Conservation (phyloP, 1,284 basidiomycete genomes). For the Sphagnurus paluster region DNA sequence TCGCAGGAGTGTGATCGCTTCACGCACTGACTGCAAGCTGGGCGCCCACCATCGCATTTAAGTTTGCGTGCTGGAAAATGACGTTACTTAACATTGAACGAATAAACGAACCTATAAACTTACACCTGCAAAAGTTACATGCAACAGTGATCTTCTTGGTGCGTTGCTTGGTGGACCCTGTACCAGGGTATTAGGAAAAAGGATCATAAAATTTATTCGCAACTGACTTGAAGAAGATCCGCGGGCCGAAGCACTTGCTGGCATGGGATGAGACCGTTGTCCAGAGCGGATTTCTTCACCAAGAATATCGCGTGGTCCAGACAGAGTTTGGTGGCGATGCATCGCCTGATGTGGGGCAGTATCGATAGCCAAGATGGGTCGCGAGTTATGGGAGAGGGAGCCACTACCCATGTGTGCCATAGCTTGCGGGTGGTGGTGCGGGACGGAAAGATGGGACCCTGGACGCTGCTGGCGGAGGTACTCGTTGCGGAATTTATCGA, state of each 20-base stretch:
- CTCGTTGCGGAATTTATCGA: slow-evolving; percentile 72
- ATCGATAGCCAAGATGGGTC: slow-evolving; percentile 72
- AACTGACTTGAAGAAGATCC: slow-evolving; percentile 34
- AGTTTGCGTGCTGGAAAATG: slow-evolving; percentile 66
- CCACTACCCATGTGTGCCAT: slow-evolving; percentile 43
- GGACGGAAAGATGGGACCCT: slow-evolving; percentile 42
- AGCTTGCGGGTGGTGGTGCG: slow-evolving; percentile 40
- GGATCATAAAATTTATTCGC: slow-evolving; percentile 3
- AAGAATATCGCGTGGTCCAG: slow-evolving; percentile 48
- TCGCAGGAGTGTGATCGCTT: slow-evolving; percentile 76
- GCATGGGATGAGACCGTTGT: slow-evolving; percentile 38
- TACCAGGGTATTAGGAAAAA: slow-evolving; percentile 14
- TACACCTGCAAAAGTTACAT: slow-evolving; percentile 84
- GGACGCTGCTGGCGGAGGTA: slow-evolving; percentile 51
- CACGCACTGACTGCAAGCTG: slow-evolving; percentile 74
- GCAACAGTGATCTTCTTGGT: slow-evolving; percentile 82
- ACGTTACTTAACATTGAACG: slow-evolving; percentile 15
- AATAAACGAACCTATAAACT: slow-evolving; percentile 29
- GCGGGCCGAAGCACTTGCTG: slow-evolving; percentile 32
- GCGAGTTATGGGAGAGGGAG: slow-evolving; percentile 47
- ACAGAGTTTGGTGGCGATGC: slow-evolving; percentile 49
- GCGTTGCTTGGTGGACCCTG: slow-evolving; percentile 51
- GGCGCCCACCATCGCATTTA: slow-evolving; percentile 80
- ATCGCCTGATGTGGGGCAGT: slow-evolving; percentile 51
- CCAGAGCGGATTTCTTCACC: slow-evolving; percentile 41